phyloP scores from a whole-genome alignment of 305 asterid species.

The Solanum hybrid region DNA sequence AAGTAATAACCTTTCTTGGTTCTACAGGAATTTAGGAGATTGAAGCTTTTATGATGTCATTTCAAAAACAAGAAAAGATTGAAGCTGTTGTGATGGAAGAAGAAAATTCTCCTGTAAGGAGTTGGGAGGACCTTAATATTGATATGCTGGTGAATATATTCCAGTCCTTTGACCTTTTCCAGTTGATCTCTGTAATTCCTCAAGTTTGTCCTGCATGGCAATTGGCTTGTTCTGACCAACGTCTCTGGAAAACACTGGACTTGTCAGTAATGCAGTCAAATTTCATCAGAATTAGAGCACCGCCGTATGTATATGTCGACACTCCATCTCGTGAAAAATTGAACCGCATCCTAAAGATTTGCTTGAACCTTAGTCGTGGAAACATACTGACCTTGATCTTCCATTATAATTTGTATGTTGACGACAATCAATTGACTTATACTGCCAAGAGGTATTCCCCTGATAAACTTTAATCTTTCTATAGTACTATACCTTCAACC shows the following conservation, averaged over 20 bases:
- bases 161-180: conserved; percentile 40
- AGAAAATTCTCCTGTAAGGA: conserved; percentile 18
- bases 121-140: conserved; percentile 70
- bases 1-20: background rate
- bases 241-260: conserved; percentile 24
- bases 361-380: conserved; percentile 33
- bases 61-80: background rate
- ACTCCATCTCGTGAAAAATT: conserved; percentile 48
- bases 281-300: background rate
- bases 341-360: background rate
- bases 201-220: conserved; percentile 76
- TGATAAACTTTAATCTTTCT: background rate
- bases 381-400: conserved; percentile 47
- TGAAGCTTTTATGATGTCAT: background rate
- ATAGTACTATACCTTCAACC: background rate
- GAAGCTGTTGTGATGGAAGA: conserved; percentile 35
- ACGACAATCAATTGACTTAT: background rate
- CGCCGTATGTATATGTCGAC: conserved; percentile 51
- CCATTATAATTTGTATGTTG: conserved; percentile 2
- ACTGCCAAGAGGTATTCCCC: background rate
- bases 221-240: background rate
- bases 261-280: conserved; percentile 21
- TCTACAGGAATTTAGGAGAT: background rate
- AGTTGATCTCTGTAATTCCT: conserved; percentile 44
- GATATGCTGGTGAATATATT: conserved; percentile 59